Evolutionary conservation across 2,329 filamentous ascomycete species (phyloP).

Genomic region (Myriosclerotinia duriaeana): DNA sequence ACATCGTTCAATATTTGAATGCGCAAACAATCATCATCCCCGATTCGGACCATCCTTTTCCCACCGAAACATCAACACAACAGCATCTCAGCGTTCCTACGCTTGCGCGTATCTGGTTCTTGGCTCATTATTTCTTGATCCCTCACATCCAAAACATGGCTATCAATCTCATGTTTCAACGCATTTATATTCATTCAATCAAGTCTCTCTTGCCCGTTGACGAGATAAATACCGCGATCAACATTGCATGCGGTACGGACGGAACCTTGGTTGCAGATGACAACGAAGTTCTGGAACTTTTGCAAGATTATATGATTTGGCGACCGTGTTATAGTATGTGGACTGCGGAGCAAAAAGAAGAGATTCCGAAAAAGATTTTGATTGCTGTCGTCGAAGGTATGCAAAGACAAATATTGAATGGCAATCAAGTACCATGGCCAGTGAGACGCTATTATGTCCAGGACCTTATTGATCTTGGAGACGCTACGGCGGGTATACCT

Average conservation of each 20-base stretch:
- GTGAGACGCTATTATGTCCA: background rate
- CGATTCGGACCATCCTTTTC: background rate
- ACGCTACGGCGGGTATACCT: too few species aligned
- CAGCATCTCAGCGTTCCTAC: background rate
- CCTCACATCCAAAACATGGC: background rate
- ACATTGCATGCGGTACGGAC: background rate
- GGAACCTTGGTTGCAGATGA: background rate
- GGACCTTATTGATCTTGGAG: background rate
- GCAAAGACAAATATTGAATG: background rate
- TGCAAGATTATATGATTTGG: background rate
- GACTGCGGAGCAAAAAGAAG: background rate
- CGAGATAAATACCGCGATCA: background rate
- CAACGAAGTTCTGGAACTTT: background rate
- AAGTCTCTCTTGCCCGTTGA: background rate
- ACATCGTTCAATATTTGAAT: constrained; percentile 11
- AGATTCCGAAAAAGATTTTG: background rate
- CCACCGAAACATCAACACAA: too few species aligned
- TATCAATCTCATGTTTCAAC: background rate
- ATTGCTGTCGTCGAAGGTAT: background rate
- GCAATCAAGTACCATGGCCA: too few species aligned
- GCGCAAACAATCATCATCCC: background rate
- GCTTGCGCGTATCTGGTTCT: background rate
- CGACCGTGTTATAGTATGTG: background rate
- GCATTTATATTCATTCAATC: background rate
- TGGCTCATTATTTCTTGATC: constrained; percentile 1